Evolutionary conservation across 1,139 yeast species (phyloP), one percentile per base, ranked within the genome.

Genomic region (Yamadazyma friedrichii): DNA sequence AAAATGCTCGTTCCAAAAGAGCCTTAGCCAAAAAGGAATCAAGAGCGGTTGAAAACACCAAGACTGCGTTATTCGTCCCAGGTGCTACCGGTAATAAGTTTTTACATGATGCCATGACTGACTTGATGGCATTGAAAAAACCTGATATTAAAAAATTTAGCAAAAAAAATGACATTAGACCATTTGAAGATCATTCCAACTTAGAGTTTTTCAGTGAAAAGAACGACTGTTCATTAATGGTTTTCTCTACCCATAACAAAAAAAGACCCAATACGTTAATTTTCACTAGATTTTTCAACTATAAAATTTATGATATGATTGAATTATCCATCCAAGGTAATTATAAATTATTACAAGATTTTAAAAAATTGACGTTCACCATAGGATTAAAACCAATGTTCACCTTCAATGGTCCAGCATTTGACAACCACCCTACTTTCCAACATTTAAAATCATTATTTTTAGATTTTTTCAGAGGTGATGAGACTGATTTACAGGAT

Each of bases 311-410:
- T 59, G 99, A 93, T 61, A 93, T 93, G 97, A 74, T 93, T 56
- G 99, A 94, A 67, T 73, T 93, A 47, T 78, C 86, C 42, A 79
- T 91, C 39, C 82, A 80, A 49, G 79, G 78, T 41, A 78, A 82
- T 58, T 77, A 66, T 61, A 88, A 88, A 61, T 71, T 91, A 39
- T 70, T 93, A 45, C 70, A 77, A 48, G 98, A 93, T 52, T 93
- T 93, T 72, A 82, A 77, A 53, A 85, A 85, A 55, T 64, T 74
- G 42, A 88, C 97, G 1, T 88, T 91, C 64, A 79, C 85, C 37
- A 72, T 93, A 37, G 99, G 99, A 24, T 73, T 91, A 62, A 91
- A 88, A 62, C 99, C 99, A 44, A 82, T 93, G 91, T 86, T 93
- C 64, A 76, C 86, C 6, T 93, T 93, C 69, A 89, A 88, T 59